These are phyloP conservation scores for Pseudonitzschia multiseries DNA, from an alignment of 108 stramenopile species.

Conservation along the genomic window DNA sequence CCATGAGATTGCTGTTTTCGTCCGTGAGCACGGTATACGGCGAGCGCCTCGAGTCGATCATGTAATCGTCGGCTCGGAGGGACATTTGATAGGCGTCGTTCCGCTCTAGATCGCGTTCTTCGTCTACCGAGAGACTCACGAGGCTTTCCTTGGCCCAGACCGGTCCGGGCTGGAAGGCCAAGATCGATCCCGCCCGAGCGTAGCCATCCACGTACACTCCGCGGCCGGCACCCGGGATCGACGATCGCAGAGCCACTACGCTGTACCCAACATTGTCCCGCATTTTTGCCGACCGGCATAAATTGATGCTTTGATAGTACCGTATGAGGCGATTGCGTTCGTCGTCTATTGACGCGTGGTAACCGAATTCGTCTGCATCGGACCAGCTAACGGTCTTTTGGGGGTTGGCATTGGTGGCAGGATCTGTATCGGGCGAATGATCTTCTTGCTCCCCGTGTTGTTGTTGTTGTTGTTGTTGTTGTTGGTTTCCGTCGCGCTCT, in stretches of 20 bases:
- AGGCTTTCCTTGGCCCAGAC: conserved; percentile 82
- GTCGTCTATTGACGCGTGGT: conserved; percentile 27
- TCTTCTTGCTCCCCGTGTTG: neutral
- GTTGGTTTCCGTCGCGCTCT: conserved; percentile 20
- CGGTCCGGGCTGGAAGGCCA: conserved; percentile 79
- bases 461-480: neutral
- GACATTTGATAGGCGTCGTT: conserved; percentile 75
- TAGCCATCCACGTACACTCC: conserved; percentile 85
- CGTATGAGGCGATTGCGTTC: conserved; percentile 52
- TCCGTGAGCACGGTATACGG: conserved; percentile 72
- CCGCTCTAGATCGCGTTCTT: conserved; percentile 47
- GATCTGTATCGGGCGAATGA: neutral
- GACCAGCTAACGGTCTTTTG: conserved; percentile 10
- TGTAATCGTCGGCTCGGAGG: conserved; percentile 75
- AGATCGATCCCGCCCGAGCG: conserved; percentile 68
- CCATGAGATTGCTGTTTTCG: conserved; percentile 63
- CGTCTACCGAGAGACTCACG: conserved; percentile 45
- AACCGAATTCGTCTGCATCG: conserved; percentile 40
- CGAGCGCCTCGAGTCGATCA: conserved; percentile 75
- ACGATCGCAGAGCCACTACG: conserved; percentile 58
- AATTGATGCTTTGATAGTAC: conserved; percentile 72
- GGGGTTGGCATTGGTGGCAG: no score
- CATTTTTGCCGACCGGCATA: conserved; percentile 57
- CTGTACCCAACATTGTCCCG: conserved; percentile 46
- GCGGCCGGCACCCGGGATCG: conserved; percentile 73